Conservation (phyloP, 768 basidiomycete genomes). For the Lactarius hatsudake region DNA sequence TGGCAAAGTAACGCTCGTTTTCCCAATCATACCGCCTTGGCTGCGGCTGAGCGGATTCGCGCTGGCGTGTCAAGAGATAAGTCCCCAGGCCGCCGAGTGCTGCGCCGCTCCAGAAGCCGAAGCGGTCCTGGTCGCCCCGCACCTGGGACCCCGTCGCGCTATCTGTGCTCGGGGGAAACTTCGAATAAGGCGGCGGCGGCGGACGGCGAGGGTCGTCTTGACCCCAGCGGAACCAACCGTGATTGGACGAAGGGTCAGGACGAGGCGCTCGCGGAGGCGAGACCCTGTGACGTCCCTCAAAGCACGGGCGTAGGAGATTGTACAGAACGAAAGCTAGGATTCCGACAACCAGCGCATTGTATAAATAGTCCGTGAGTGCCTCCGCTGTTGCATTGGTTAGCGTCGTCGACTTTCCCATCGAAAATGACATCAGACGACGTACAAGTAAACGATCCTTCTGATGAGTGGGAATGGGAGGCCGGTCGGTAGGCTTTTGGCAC, state of each 20-base stretch:
- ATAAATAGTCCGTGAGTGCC: background rate
- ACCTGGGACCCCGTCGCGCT: conserved; percentile 37
- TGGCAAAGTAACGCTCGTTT: conserved; percentile 34
- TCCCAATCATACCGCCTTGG: conserved; percentile 60
- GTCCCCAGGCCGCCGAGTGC: conserved; percentile 69
- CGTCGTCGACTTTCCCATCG: background rate
- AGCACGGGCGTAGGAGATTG: conserved; percentile 55
- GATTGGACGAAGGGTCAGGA: conserved; percentile 33
- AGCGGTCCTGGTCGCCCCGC: conserved; percentile 29
- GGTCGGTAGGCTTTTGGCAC: conserved; percentile 44
- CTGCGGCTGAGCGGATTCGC: conserved; percentile 30
- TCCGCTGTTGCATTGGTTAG: conserved; percentile 17
- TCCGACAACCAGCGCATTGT: conserved; percentile 29
- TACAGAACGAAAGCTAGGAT: conserved; percentile 55
- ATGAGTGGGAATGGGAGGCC: background rate
- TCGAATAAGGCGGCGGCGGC: conserved; percentile 53
- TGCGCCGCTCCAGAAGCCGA: conserved; percentile 87
- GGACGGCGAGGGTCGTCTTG: conserved; percentile 38
- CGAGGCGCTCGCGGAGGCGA: conserved; percentile 33
- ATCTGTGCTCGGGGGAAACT: conserved; percentile 31
- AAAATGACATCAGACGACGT: background rate
- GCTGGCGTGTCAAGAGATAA: conserved; percentile 43
- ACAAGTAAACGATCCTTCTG: background rate
- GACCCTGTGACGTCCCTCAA: conserved; percentile 35
- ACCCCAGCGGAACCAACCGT: conserved; percentile 53